Base-by-base conservation (phyloP, 345 rosid species). In the Aquilaria sinensis region DNA sequence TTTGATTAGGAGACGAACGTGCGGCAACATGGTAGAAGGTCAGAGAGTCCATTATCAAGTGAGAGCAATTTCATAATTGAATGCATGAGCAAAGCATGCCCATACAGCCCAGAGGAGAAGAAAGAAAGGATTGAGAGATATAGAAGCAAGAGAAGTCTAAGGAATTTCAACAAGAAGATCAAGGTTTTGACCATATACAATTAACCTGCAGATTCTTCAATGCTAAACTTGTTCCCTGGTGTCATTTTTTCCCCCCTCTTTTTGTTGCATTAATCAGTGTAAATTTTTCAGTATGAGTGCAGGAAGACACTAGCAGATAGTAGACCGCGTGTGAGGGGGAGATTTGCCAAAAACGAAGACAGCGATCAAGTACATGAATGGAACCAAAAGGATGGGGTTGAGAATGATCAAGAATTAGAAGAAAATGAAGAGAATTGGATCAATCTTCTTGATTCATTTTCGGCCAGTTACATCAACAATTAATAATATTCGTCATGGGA, bases 161-260 rank as follows among this genome's bases (percentile, higher is more conserved):
- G 99, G 69, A 90, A 94, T 65, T 94, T 94, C 95, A 90, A 78
- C 85, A 94, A 88, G 84, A 94, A 90, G 62, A 94, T 94, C 67
- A 90, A 94, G 99, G 99, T 89, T 55, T 51, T 49, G 12, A 16
- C 54, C 30, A 23, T 45, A 34, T 6, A 32, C 11, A 51, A 11
- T 3, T 33, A 5, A 5, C 0, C 15, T 62, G 9, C 32, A 16
- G 2, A 47, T 15, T 5, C 15, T 13, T 50, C 1, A 23, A 14
- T 58, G 7, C 10, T 47, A 12, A 0, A 4, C 3, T 8, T 8
- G 12, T 3, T 52, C 52, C 45, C 32, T 9, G 33, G 10, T 47
- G 7, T 57, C 13, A 30, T 49, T 31, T 48, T 47, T 15, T 23
- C 10, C 3, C 29, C 0, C 6, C 23, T 23, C 23, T 12, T 30